Evolutionary conservation across 805 yeast genomes (phyloP).

Genomic region (Candida multigemmis): DNA sequence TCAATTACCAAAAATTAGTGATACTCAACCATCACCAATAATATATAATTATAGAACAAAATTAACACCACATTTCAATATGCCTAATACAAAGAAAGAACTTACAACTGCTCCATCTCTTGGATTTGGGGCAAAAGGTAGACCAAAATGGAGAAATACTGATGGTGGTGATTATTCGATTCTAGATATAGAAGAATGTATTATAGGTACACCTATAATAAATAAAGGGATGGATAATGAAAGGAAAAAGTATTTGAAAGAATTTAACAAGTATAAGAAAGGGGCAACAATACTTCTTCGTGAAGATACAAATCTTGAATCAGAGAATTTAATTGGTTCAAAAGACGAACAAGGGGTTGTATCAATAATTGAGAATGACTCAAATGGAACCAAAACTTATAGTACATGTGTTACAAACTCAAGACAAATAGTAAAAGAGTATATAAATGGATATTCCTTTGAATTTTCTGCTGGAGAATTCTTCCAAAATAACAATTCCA

Average conservation of each 20-base stretch:
- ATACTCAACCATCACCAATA: slow-evolving; percentile 70
- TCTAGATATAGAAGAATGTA: slow-evolving; percentile 89
- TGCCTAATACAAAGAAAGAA: slow-evolving; percentile 46
- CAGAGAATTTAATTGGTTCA: too few relatives aligned
- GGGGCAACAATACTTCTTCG: slow-evolving; percentile 85
- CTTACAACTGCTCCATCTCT: slow-evolving; percentile 49
- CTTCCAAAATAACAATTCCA: slow-evolving; percentile 92
- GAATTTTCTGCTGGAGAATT: slow-evolving; percentile 92
- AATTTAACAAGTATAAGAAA: slow-evolving; percentile 43
- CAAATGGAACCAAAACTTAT: slow-evolving; percentile 22
- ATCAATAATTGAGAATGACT: slow-evolving; percentile 17
- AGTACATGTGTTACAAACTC: slow-evolving; percentile 75
- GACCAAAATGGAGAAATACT: slow-evolving; percentile 55
- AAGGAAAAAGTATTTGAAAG: slow-evolving; percentile 44
- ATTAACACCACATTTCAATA: slow-evolving; percentile 89
- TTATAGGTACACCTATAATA: slow-evolving; percentile 76
- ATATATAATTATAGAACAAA: slow-evolving; percentile 80
- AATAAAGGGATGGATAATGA: slow-evolving; percentile 69
- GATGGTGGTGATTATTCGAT: slow-evolving; percentile 57
- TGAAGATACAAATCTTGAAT: slow-evolving; percentile 72
- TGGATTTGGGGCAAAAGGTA: slow-evolving; percentile 86
- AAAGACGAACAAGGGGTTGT: slow-evolving; percentile 22
- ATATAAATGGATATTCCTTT: slow-evolving; percentile 65
- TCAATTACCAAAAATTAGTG: slow-evolving; percentile 50
- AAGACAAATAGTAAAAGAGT: slow-evolving; percentile 73